A percentile compares a stretch with the other conserved stretches of the same genome.
phyloP scores from a whole-genome alignment of 345 rosid genomes.

The Euphorbia tirucalli region DNA sequence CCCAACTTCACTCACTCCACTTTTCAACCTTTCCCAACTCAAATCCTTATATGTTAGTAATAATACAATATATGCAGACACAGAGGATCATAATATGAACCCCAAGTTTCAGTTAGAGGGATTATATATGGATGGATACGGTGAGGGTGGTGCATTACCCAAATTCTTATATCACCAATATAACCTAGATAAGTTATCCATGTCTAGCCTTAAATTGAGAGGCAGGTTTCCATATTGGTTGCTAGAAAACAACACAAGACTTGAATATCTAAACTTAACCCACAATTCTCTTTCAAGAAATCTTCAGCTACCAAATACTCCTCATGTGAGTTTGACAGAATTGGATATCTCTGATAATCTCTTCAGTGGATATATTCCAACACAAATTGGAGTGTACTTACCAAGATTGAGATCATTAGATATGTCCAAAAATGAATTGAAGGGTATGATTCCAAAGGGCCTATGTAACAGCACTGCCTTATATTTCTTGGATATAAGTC shows the following conservation, averaged over 20 bases:
- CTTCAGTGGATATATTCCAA: neutral
- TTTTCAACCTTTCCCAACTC: constrained; percentile 9
- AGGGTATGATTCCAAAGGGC: neutral
- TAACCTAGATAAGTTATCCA: neutral
- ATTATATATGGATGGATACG: neutral
- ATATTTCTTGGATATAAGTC: neutral
- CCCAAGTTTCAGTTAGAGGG: neutral
- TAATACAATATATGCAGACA: neutral
- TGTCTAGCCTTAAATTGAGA: neutral
- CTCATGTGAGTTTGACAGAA: neutral
- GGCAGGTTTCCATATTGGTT: neutral
- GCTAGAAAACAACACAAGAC: neutral
- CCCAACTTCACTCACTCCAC: constrained; percentile 8
- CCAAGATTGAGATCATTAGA: neutral
- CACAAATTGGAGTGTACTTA: neutral
- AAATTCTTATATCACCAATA: neutral
- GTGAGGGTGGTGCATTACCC: neutral
- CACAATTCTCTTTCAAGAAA: neutral
- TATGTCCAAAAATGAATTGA: neutral
- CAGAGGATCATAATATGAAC: neutral
- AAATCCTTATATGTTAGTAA: neutral
- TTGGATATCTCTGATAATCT: neutral
- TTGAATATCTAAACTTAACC: neutral
- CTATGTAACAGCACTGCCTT: neutral
- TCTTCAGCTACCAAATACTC: neutral